A percentile compares a stretch with the other conserved stretches of the same genome.
Conservation (phyloP, 768 basidiomycete genomes). For the Mycena rosella region DNA sequence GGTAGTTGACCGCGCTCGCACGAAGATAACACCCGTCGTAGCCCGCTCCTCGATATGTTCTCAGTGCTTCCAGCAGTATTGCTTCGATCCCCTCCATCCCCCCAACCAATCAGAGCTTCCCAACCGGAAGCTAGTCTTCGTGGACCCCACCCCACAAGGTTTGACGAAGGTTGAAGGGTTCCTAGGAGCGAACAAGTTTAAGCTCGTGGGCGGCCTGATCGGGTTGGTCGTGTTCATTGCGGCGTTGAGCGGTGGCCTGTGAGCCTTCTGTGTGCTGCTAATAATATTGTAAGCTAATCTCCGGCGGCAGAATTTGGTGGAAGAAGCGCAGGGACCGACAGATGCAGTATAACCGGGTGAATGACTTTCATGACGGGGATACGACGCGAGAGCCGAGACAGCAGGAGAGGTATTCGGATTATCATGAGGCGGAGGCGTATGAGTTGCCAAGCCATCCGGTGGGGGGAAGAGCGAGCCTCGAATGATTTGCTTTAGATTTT, state of each 20-base stretch:
- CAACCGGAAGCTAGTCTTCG: slow-evolving; percentile 59
- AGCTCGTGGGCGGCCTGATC: slow-evolving; percentile 61
- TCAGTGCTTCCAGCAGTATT: slow-evolving; percentile 67
- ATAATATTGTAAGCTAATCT: slow-evolving; percentile 10
- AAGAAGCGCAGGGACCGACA: slow-evolving; percentile 39
- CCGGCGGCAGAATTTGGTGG: slow-evolving; percentile 40
- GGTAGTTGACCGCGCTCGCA: slow-evolving; percentile 64
- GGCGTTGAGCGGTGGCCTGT: slow-evolving; percentile 53
- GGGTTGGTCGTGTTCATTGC: slow-evolving; percentile 58
- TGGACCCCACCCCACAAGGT: slow-evolving; percentile 68
- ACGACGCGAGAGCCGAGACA: slow-evolving; percentile 4
- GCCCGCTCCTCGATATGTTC: slow-evolving; percentile 56
- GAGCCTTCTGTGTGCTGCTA: slow-evolving; percentile 39
- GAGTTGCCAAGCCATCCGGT: slow-evolving; percentile 15
- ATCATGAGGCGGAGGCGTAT: slow-evolving; percentile 35
- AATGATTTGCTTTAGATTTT: neutral
- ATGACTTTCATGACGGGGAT: slow-evolving; percentile 35
- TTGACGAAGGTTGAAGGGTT: slow-evolving; percentile 57
- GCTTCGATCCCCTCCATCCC: slow-evolving; percentile 62
- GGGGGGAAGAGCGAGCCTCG: neutral
- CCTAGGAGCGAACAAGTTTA: slow-evolving; percentile 58
- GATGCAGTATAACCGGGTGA: slow-evolving; percentile 37
- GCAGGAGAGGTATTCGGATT: slow-evolving; percentile 30
- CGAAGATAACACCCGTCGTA: slow-evolving; percentile 50
- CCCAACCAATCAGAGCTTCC: slow-evolving; percentile 59